Percentiles rank a stretch among this genome's conserved stretches.
These are phyloP conservation scores for Cercophora samala DNA, from an alignment of 495 filamentous ascomycete genomes.

Conservation along the genomic window DNA sequence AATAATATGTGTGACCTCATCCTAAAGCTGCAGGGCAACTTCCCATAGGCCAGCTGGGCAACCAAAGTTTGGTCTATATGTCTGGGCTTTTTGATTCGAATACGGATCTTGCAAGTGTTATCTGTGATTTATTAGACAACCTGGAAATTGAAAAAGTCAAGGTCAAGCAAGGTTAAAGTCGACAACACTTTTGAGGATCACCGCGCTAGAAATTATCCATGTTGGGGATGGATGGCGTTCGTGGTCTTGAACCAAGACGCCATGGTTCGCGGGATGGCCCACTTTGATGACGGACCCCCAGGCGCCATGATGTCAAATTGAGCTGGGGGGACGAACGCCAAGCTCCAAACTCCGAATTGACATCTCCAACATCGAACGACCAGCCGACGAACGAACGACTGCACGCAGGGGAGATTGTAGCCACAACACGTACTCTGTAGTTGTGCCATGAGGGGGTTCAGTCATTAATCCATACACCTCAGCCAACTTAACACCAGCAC, in stretches of 20 bases:
- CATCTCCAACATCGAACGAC: not conserved
- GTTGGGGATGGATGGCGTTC: not conserved
- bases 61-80: not conserved
- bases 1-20: not conserved
- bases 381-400: not conserved
- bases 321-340: not conserved
- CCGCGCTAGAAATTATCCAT: not conserved
- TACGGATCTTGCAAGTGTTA: not conserved
- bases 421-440: not conserved
- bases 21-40: not conserved
- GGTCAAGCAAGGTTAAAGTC: not conserved
- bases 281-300: slow-evolving; percentile 1
- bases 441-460: not conserved
- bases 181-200: not conserved
- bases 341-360: slow-evolving; percentile 4
- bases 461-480: not conserved
- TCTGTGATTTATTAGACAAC: too few relatives aligned
- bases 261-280: not conserved
- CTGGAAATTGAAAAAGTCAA: not conserved
- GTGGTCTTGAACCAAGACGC: not conserved
- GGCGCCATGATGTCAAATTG: slow-evolving; percentile 13
- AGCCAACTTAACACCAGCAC: not conserved
- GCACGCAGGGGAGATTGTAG: slow-evolving; percentile 6
- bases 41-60: not conserved
- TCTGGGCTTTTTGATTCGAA: not conserved